Percentiles rank a stretch among this genome's conserved stretches.
Evolutionary conservation across 495 filamentous ascomycete species (phyloP).

Genomic region (Aspergillus biplanus): DNA sequence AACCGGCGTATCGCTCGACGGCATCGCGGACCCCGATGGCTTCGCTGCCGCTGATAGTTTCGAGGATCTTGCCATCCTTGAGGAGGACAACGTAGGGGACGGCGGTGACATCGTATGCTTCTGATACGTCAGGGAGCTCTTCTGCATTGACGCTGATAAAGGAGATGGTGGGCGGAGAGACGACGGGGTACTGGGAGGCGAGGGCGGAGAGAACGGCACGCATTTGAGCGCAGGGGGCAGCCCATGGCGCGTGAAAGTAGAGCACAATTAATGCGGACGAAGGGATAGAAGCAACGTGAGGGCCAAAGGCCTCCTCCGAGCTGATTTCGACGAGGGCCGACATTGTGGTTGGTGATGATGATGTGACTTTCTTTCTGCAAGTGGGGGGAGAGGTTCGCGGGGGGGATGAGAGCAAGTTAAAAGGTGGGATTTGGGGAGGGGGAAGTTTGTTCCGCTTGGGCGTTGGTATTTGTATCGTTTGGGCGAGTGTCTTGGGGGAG

Average conservation of each 20-base stretch:
- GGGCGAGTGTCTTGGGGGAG: not conserved
- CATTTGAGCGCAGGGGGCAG: constrained; percentile 95
- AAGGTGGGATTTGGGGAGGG: not conserved
- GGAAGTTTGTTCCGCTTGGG: no score
- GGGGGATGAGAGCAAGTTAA: not conserved
- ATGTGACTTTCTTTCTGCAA: not conserved
- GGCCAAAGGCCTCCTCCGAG: constrained; percentile 66
- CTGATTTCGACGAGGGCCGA: constrained; percentile 75
- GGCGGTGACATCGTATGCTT: constrained; percentile 88
- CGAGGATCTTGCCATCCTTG: constrained; percentile 68
- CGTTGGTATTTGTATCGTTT: no score
- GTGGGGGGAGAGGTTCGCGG: constrained; percentile 1
- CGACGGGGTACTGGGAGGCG: constrained; percentile 75
- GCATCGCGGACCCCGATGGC: constrained; percentile 77
- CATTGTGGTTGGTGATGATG: constrained; percentile 46
- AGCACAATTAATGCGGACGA: constrained; percentile 73
- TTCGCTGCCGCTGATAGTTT: constrained; percentile 86
- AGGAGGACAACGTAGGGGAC: constrained; percentile 90
- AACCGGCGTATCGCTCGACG: constrained; percentile 76
- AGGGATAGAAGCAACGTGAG: constrained; percentile 64
- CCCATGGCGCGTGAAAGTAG: constrained; percentile 96
- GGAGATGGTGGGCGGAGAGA: constrained; percentile 64
- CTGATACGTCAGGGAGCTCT: constrained; percentile 82
- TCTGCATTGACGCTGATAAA: constrained; percentile 92
- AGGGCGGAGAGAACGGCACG: constrained; percentile 81